These are phyloP conservation scores for Allantophomopsis lycopodina DNA, from an alignment of 2,329 filamentous ascomycete genomes.

Conservation along the genomic window DNA sequence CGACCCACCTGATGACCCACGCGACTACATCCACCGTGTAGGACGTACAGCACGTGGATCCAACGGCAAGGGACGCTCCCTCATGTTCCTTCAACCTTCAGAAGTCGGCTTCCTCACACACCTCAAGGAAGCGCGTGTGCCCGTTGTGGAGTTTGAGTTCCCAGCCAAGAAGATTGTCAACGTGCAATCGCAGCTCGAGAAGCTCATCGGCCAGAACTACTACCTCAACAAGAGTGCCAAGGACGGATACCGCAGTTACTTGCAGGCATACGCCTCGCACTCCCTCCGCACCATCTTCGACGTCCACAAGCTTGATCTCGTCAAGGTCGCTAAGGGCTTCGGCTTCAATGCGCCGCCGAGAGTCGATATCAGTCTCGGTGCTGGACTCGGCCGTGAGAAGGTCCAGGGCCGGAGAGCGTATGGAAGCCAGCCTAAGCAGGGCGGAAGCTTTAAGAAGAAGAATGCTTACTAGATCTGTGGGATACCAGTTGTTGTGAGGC, in stretches of 20 bases:
- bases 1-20: conserved; percentile 81
- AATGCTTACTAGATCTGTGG: no score
- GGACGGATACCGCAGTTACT: conserved; percentile 74
- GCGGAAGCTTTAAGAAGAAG: conserved; percentile 18
- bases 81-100: conserved; percentile 86
- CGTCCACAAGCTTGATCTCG: conserved; percentile 67
- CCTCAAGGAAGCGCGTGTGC: conserved; percentile 81
- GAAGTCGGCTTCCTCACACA: conserved; percentile 89
- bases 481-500: no score
- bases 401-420: conserved; percentile 53
- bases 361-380: conserved; percentile 65
- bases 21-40: conserved; percentile 91
- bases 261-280: conserved; percentile 89
- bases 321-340: conserved; percentile 75
- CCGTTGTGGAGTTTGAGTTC: conserved; percentile 93
- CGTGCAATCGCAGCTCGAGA: conserved; percentile 83
- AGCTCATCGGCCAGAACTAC: conserved; percentile 89
- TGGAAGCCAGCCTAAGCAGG: conserved; percentile 64
- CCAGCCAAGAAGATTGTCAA: conserved; percentile 85
- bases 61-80: conserved; percentile 69
- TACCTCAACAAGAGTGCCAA: conserved; percentile 82
- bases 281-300: conserved; percentile 74
- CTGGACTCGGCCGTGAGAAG: conserved; percentile 62
- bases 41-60: conserved; percentile 83
- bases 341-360: conserved; percentile 66